Percentiles rank a stretch among this genome's conserved stretches.
phyloP scores from a whole-genome alignment of 2,329 filamentous ascomycete genomes.

The Aspergillus piperis region DNA sequence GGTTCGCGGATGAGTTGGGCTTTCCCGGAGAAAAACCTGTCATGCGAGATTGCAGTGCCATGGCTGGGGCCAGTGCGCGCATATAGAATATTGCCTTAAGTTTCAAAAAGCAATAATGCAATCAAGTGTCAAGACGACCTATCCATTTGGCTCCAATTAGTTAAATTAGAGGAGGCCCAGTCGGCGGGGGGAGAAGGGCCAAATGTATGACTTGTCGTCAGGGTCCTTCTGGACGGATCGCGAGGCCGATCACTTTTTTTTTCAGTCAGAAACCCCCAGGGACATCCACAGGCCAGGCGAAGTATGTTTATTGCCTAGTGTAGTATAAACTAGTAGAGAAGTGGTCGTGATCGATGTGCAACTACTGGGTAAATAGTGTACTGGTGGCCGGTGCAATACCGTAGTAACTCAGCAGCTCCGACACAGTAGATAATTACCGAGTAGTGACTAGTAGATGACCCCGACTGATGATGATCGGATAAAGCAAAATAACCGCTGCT shows the following conservation, averaged over 20 bases:
- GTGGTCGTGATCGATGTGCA: not conserved
- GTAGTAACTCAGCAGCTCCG: not conserved
- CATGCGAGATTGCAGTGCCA: conserved; percentile 26
- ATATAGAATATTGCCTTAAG: conserved; percentile 8
- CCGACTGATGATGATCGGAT: not conserved
- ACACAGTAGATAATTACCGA: not conserved
- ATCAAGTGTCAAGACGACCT: not conserved
- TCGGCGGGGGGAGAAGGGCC: not conserved
- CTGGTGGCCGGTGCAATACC: not conserved
- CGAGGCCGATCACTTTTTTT: not conserved
- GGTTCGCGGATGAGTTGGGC: not conserved
- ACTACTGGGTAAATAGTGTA: not conserved
- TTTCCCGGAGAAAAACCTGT: conserved; percentile 8
- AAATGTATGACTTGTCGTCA: conserved; percentile 1
- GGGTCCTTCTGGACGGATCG: not conserved
- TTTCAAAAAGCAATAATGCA: conserved; percentile 13
- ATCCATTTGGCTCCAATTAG: conserved; percentile 8
- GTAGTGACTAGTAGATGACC: not conserved
- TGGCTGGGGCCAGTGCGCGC: conserved; percentile 14
- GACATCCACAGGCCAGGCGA: not conserved
- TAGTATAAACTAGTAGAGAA: not conserved
- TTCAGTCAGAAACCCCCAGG: not conserved
- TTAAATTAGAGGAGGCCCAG: conserved; percentile 12
- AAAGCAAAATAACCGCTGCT: not conserved
- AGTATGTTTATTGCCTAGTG: not conserved